Percentiles rank a stretch among this genome's conserved stretches.
These are phyloP conservation scores for Lophiotrema nucula DNA, from an alignment of 495 filamentous ascomycete species.

Conservation along the genomic window DNA sequence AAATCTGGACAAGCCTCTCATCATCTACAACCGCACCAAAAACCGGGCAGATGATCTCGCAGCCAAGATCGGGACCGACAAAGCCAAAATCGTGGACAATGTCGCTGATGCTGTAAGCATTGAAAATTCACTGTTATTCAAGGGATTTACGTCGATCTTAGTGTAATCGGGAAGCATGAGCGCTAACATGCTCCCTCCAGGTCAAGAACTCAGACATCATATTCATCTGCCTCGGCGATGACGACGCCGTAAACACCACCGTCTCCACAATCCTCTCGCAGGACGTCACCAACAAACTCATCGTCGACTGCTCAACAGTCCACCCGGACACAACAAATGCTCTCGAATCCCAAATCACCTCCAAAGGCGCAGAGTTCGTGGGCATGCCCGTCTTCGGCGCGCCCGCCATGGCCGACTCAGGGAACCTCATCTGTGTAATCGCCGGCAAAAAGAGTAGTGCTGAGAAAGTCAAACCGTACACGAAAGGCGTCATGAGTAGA, in stretches of 20 bases:
- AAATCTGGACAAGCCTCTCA: conserved; percentile 63
- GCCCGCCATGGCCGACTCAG: conserved; percentile 73
- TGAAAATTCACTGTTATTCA: no score
- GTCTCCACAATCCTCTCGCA: conserved; percentile 46
- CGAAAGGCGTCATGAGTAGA: conserved; percentile 72
- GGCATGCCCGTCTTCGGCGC: conserved; percentile 82
- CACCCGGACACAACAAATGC: conserved; percentile 76
- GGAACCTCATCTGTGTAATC: conserved; percentile 72
- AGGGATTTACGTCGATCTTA: no score
- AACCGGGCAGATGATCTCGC: conserved; percentile 42
- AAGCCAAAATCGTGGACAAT: conserved; percentile 54
- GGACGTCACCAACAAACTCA: conserved; percentile 64
- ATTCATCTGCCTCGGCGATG: conserved; percentile 81
- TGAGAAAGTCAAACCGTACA: conserved; percentile 67
- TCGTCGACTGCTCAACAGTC: conserved; percentile 86
- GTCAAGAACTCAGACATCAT: conserved; percentile 70
- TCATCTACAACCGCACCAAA: conserved; percentile 72
- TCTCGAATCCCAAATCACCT: conserved; percentile 54
- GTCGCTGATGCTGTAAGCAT: no score
- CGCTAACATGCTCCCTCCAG: conserved; percentile 29
- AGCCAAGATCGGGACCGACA: conserved; percentile 45
- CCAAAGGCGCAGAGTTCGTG: conserved; percentile 68
- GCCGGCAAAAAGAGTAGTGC: conserved; percentile 64
- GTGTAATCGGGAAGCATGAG: no score
- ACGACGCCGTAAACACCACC: conserved; percentile 63